A percentile compares a stretch with the other conserved stretches of the same genome.
These are phyloP conservation scores for Wallemia mellicola DNA, from an alignment of 1,284 basidiomycete species.

Conservation along the genomic window DNA sequence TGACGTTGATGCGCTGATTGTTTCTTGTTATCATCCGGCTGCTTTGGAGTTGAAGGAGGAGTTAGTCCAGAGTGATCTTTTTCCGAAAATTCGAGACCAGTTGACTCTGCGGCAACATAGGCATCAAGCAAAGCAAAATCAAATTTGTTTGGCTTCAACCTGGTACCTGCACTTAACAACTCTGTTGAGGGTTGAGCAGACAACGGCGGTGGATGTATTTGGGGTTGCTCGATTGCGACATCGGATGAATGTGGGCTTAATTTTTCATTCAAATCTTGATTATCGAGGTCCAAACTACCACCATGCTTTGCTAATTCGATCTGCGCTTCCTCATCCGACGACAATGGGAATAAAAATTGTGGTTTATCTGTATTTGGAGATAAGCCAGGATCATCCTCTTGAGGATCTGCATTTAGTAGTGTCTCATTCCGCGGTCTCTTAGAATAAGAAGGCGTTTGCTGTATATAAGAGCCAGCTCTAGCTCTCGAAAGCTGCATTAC, in stretches of 20 bases:
- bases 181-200: conserved; percentile 2
- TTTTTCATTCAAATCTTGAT: background rate
- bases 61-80: conserved; percentile 8
- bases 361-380: background rate
- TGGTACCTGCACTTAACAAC: conserved; percentile 1
- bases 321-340: conserved; percentile 1
- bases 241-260: background rate
- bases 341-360: conserved; percentile 2
- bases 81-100: conserved; percentile 10
- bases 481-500: conserved; percentile 36
- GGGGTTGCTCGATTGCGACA: background rate
- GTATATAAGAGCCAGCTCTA: background rate
- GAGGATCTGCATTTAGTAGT: conserved; percentile 29
- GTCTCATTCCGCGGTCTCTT: conserved; percentile 18
- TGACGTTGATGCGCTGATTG: conserved; percentile 60
- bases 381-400: conserved; percentile 7
- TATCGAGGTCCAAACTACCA: background rate
- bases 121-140: conserved; percentile 53
- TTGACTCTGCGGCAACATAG: conserved; percentile 24
- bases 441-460: background rate
- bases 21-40: conserved; percentile 14
- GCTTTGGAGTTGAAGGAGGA: conserved; percentile 7
- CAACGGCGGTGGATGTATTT: conserved; percentile 4
- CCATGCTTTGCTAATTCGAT: background rate
- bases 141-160: conserved; percentile 20